Conservation (phyloP, 768 basidiomycete species). For the Porphyrellus cyaneotinctus region DNA sequence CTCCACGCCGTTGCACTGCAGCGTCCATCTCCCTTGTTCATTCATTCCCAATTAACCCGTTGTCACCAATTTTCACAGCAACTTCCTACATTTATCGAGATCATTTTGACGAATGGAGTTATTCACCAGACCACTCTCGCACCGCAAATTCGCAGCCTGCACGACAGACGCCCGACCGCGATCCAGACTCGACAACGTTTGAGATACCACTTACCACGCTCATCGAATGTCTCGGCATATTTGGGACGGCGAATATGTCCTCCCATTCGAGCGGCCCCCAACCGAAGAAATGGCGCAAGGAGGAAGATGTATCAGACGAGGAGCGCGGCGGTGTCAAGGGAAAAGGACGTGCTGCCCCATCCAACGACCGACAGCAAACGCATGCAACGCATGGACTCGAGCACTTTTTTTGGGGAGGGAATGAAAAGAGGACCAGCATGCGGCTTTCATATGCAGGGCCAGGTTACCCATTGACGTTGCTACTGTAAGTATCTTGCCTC, state of each 20-base stretch:
- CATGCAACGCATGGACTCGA: slow-evolving; percentile 41
- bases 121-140: slow-evolving; percentile 41
- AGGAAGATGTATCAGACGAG: slow-evolving; percentile 46
- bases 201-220: slow-evolving; percentile 82
- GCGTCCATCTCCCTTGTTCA: not conserved
- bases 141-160: slow-evolving; percentile 20
- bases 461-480: slow-evolving; percentile 72
- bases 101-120: slow-evolving; percentile 78
- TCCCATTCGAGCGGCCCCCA: slow-evolving; percentile 30
- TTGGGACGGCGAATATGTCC: slow-evolving; percentile 65
- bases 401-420: slow-evolving; percentile 47
- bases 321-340: slow-evolving; percentile 33
- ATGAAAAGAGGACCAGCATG: slow-evolving; percentile 75
- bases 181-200: slow-evolving; percentile 44
- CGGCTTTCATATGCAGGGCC: slow-evolving; percentile 75
- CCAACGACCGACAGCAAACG: slow-evolving; percentile 18
- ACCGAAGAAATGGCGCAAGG: slow-evolving; percentile 47
- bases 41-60: not conserved
- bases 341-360: slow-evolving; percentile 12
- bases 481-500: slow-evolving; percentile 56
- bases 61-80: slow-evolving; percentile 40
- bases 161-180: slow-evolving; percentile 11
- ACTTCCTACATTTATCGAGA: slow-evolving; percentile 77
- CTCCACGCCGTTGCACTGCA: slow-evolving; percentile 1
- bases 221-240: slow-evolving; percentile 90